Evolutionary conservation across 1,284 basidiomycete species (phyloP).

Genomic region (Cystobasidium slooffiae): DNA sequence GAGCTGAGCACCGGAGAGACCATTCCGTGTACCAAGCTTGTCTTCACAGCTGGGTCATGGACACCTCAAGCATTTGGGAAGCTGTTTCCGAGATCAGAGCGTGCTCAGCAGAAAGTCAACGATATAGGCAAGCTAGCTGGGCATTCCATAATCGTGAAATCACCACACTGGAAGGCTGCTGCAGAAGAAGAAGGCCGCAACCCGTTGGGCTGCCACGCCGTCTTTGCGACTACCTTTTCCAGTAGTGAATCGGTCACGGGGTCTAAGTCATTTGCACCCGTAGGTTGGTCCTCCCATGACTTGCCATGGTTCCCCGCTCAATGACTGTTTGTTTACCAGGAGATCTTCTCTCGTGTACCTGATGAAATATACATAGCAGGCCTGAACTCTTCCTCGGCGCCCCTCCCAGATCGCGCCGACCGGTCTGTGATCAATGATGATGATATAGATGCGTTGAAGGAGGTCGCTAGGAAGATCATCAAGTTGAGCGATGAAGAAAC

Average conservation of each 20-base stretch:
- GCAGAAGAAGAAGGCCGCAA: not conserved
- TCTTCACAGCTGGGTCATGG: conserved; percentile 12
- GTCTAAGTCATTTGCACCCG: conserved; percentile 25
- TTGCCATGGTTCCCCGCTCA: not conserved
- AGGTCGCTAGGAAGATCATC: conserved; percentile 17
- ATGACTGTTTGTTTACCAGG: not conserved
- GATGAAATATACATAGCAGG: conserved; percentile 39
- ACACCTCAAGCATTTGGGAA: conserved; percentile 17
- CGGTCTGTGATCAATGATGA: not conserved
- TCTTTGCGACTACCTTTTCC: conserved; percentile 34
- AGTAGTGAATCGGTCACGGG: conserved; percentile 7
- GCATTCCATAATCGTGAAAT: conserved; percentile 23
- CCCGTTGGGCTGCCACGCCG: conserved; percentile 19
- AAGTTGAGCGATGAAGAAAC: conserved; percentile 6
- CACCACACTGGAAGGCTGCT: conserved; percentile 23
- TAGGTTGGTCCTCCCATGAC: not conserved
- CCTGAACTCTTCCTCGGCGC: conserved; percentile 8
- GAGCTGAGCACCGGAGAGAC: not conserved
- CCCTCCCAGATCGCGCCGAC: conserved; percentile 17
- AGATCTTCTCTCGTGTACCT: conserved; percentile 31
- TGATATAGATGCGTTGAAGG: conserved; percentile 25
- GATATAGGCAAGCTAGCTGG: conserved; percentile 22
- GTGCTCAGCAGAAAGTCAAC: not conserved
- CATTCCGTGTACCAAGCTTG: conserved; percentile 24
- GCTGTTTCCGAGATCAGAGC: conserved; percentile 11